A percentile compares a stretch with the other conserved stretches of the same genome.
These are phyloP conservation scores for Umbelopsis isabellina DNA, from an alignment of 192 early-diverging fungal species.

Conservation along the genomic window DNA sequence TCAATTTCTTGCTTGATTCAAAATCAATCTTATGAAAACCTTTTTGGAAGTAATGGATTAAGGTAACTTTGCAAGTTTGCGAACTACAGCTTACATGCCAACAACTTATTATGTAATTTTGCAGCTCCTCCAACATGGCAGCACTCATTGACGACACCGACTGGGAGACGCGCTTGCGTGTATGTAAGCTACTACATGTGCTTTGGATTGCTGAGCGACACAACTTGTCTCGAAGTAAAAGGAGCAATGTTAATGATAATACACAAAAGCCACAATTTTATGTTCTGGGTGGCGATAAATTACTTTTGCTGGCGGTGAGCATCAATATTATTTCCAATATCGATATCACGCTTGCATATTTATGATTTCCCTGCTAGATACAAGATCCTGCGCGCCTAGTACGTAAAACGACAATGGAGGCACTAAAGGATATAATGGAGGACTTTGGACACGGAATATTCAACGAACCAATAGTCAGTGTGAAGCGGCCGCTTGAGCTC, in stretches of 20 bases:
- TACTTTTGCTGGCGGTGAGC: conserved; percentile 47
- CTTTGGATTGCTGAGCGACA: conserved; percentile 49
- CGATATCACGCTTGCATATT: conserved; percentile 2
- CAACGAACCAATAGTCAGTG: neutral
- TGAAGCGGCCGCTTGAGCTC: neutral
- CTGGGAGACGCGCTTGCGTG: conserved; percentile 52
- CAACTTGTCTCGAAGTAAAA: conserved; percentile 16
- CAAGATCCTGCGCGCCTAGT: conserved; percentile 25
- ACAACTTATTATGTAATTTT: neutral
- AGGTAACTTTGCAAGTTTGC: conserved; percentile 27
- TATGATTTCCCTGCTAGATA: neutral
- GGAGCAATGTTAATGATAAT: neutral
- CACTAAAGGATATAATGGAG: conserved; percentile 26
- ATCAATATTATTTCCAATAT: conserved; percentile 28
- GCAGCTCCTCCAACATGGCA: conserved; percentile 44
- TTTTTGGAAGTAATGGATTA: conserved; percentile 42
- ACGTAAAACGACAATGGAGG: conserved; percentile 24
- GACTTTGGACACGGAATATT: neutral
- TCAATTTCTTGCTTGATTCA: conserved; percentile 50
- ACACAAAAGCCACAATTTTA: conserved; percentile 47
- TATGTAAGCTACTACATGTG: conserved; percentile 49
- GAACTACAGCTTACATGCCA: conserved; percentile 27
- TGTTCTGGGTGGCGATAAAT: conserved; percentile 45
- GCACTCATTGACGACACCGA: conserved; percentile 54
- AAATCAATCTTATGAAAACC: conserved; percentile 49